phyloP scores from a whole-genome alignment of 305 asterid species.

The Fraxinus albicans region DNA sequence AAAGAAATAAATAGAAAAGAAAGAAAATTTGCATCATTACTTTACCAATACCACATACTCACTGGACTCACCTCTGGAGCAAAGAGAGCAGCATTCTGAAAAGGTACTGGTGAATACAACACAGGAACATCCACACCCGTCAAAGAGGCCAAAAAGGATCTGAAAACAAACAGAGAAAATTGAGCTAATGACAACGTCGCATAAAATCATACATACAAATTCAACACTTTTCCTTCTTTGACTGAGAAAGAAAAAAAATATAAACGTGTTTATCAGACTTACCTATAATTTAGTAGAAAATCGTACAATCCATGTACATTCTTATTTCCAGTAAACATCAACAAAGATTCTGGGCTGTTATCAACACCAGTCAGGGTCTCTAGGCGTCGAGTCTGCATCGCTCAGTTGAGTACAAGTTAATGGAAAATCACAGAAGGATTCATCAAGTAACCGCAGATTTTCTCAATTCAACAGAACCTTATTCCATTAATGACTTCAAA shows the following conservation, averaged over 20 bases:
- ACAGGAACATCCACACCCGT: slow-evolving; percentile 77
- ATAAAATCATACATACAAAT: slow-evolving; percentile 1
- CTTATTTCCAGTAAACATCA: slow-evolving; percentile 65
- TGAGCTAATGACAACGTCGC: slow-evolving; percentile 9
- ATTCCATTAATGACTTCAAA: slow-evolving; percentile 1
- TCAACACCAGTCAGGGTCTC: slow-evolving; percentile 59
- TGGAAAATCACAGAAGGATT: not conserved
- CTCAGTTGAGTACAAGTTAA: slow-evolving; percentile 18
- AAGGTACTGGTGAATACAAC: slow-evolving; percentile 76
- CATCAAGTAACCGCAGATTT: slow-evolving; percentile 22
- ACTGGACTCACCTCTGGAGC: slow-evolving; percentile 69
- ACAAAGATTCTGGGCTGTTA: slow-evolving; percentile 71
- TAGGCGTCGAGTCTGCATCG: slow-evolving; percentile 59
- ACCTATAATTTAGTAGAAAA: slow-evolving; percentile 81
- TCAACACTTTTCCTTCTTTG: slow-evolving; percentile 1
- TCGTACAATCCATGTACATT: slow-evolving; percentile 74
- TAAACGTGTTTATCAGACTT: slow-evolving; percentile 20
- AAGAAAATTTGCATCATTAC: not conserved
- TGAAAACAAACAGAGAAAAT: slow-evolving; percentile 35
- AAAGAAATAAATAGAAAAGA: not conserved
- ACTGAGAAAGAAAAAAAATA: not conserved
- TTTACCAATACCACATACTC: slow-evolving; percentile 8
- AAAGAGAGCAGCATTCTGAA: slow-evolving; percentile 68
- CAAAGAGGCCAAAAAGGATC: slow-evolving; percentile 56
- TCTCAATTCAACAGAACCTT: slow-evolving; percentile 6